Base-by-base conservation (phyloP, 1,284 basidiomycete species). In the Fistulinella staudtii region DNA sequence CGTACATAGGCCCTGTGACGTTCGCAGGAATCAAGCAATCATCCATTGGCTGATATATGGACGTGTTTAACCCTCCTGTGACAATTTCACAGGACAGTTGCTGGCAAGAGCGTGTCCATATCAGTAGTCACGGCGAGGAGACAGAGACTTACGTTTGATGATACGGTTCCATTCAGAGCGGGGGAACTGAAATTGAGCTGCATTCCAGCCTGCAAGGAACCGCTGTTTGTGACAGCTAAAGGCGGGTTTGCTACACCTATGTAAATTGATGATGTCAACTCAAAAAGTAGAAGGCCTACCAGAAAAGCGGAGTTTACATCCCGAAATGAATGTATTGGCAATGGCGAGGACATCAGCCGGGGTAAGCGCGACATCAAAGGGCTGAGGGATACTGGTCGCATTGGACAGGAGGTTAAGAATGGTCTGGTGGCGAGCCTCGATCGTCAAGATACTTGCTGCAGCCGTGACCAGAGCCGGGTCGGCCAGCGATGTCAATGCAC, bases 381-480 rank as follows among this genome's bases (percentile, higher is more conserved):
- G 70, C 29, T 74, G 63, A 7, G 88, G 80, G 41, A 86, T 77
- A 15, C 79, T 71, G 7, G 72, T 74, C 11, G 77, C 83, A 45
- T 71, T 73, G 46, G 73, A 76, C 46, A 91, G 58, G 48, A 87
- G 59, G 68, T 91, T 90, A 34, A 90, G 71, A 28, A 90, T 66
- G 5, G 81, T 82, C 62, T 89, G 84, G 60, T 92, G 89, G 44
- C 90, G 82, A 21, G 87, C 84, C 62, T 93, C 89, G 41, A 87
- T 73, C 28, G 89, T 87, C 61, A 89, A 63, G 66, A 93, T 92
- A 22, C 82, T 81, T 8, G 75, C 89, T 38, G 88, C 88, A 23
- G 80, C 75, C 41, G 76, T 76, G 41, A 89, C 69, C 53, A 90
- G 61, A 27, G 71, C 65, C n/a, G 82, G 78, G 55, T 89, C 80